A percentile compares a stretch with the other conserved stretches of the same genome.
phyloP scores from a whole-genome alignment of 2,329 filamentous ascomycete species.

The Pestalotiopsis fici region DNA sequence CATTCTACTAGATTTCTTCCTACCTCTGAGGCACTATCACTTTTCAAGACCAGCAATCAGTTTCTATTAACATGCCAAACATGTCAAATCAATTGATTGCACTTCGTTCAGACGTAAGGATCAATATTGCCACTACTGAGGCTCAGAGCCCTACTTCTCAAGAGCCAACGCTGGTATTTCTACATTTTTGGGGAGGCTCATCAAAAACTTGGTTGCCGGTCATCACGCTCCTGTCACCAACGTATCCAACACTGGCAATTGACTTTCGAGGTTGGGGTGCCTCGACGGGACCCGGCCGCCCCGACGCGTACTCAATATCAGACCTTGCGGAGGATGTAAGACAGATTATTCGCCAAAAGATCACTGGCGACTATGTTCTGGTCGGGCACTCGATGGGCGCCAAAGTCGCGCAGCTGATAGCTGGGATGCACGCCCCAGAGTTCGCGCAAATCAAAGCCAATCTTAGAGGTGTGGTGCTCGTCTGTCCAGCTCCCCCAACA shows the following conservation, averaged over 20 bases:
- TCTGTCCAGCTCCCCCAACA: constrained; percentile 34
- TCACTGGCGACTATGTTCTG: constrained; percentile 26
- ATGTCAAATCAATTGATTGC: neutral
- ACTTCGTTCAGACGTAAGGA: neutral
- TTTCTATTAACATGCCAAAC: neutral
- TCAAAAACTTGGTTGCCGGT: constrained; percentile 28
- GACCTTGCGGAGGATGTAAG: constrained; percentile 22
- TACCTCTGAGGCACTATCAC: too few relatives aligned
- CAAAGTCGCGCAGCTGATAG: constrained; percentile 33
- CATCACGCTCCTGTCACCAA: constrained; percentile 12
- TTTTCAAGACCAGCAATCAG: too few relatives aligned
- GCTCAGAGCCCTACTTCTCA: too few relatives aligned
- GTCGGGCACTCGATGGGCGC: constrained; percentile 41
- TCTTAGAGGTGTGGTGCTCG: constrained; percentile 31
- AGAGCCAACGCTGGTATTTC: constrained; percentile 24
- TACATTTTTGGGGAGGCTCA: constrained; percentile 40
- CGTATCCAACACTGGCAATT: constrained; percentile 26
- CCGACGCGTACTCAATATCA: constrained; percentile 28
- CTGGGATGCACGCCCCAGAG: constrained; percentile 5
- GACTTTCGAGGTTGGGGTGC: constrained; percentile 38
- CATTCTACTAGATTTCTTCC: too few relatives aligned
- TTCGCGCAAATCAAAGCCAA: neutral
- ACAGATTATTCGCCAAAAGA: constrained; percentile 18
- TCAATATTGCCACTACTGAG: neutral
- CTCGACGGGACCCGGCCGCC: constrained; percentile 28